Conservation (phyloP, 2,329 filamentous ascomycete species). For the Akanthomyces muscarius region DNA sequence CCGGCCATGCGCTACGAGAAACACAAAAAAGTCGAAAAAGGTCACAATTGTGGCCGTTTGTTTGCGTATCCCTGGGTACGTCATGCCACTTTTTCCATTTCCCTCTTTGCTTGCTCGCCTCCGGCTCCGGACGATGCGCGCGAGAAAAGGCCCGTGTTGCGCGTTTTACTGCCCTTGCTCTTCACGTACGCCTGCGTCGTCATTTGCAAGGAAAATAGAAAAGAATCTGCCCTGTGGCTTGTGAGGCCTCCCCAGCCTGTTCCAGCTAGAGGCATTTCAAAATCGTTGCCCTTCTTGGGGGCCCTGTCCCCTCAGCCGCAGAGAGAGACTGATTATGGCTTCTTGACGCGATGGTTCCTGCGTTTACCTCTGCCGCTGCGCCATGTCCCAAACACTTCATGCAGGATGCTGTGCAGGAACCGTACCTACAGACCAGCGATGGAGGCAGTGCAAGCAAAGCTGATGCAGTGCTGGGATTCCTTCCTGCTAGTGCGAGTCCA, state of each 20-base stretch:
- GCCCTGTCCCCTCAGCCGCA: background rate
- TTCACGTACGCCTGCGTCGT: background rate
- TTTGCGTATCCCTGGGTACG: slow-evolving; percentile 1
- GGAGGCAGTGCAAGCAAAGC: background rate
- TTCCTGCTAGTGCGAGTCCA: background rate
- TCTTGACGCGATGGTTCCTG: slow-evolving; percentile 12
- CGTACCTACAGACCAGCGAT: background rate
- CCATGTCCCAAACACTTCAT: background rate
- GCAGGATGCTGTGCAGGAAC: slow-evolving; percentile 13
- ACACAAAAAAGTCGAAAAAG: background rate
- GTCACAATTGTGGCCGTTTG: slow-evolving; percentile 12
- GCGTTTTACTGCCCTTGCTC: no score
- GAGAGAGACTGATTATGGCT: background rate
- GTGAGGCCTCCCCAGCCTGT: slow-evolving; percentile 1
- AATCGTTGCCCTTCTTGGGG: background rate
- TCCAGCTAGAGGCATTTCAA: no score
- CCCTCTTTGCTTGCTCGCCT: background rate
- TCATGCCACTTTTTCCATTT: slow-evolving; percentile 11
- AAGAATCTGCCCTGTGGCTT: background rate
- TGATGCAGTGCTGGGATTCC: background rate
- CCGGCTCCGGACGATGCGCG: background rate
- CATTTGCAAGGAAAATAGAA: background rate
- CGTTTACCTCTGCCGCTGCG: background rate
- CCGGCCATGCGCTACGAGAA: no score
- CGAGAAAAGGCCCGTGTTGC: background rate